These are phyloP conservation scores for Myxozyma monticola DNA, from an alignment of 805 yeast species.

Conservation along the genomic window DNA sequence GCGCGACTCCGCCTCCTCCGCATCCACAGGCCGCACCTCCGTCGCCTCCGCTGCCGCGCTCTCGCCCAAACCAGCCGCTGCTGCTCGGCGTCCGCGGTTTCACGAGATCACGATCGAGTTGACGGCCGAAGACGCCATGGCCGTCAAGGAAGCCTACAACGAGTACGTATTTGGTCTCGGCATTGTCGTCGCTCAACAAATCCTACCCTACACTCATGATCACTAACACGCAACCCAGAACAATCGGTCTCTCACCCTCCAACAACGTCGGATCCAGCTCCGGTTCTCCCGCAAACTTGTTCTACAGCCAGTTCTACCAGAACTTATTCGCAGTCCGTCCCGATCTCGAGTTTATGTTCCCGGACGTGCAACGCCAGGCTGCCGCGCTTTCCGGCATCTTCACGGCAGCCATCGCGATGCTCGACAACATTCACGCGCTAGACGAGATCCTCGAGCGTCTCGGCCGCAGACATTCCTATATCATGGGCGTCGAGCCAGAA, in stretches of 20 bases:
- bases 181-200: not conserved
- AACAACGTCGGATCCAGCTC: conserved; percentile 7
- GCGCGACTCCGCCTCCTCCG: conserved; percentile 1
- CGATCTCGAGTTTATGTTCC: conserved; percentile 52
- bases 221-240: conserved; percentile 6
- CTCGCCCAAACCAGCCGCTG: not conserved
- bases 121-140: conserved; percentile 24
- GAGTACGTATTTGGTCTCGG: conserved; percentile 10
- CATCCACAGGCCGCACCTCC: conserved; percentile 5
- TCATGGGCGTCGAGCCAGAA: conserved; percentile 55
- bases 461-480: conserved; percentile 58
- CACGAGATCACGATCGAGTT: conserved; percentile 24
- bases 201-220: not conserved
- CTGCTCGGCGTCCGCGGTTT: conserved; percentile 4
- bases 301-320: conserved; percentile 59
- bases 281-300: conserved; percentile 38
- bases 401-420: conserved; percentile 53
- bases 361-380: conserved; percentile 62
- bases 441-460: conserved; percentile 53
- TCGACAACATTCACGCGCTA: conserved; percentile 52
- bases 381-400: conserved; percentile 63
- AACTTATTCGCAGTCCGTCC: conserved; percentile 53
- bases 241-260: conserved; percentile 22
- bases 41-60: not conserved
- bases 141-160: conserved; percentile 21